Conservation (phyloP, 2,329 filamentous ascomycete genomes). For the Botrytis pseudocinerea region DNA sequence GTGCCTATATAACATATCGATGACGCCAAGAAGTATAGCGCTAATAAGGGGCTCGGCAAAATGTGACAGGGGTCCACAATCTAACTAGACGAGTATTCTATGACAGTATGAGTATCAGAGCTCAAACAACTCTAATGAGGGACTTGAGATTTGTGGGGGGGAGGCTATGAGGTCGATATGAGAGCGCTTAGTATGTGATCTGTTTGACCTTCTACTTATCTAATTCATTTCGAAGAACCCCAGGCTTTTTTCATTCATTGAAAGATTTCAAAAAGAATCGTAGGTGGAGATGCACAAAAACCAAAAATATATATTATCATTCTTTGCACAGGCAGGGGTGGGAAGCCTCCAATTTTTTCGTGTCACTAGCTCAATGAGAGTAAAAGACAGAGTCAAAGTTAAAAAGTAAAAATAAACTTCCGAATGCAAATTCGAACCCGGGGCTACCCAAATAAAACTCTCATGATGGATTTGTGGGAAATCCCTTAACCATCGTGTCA, state of each 20-base stretch:
- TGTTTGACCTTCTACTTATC: background rate
- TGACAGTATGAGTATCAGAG: background rate
- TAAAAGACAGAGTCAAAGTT: background rate
- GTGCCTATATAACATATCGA: background rate
- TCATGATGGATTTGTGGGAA: background rate
- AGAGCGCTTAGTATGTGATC: background rate
- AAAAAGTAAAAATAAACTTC: background rate
- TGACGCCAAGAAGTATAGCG: background rate
- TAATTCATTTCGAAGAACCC: background rate
- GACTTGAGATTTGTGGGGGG: background rate
- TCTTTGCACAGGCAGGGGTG: background rate
- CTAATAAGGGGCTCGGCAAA: conserved; percentile 10
- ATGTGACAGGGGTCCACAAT: background rate
- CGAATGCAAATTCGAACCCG: background rate
- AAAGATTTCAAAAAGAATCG: background rate
- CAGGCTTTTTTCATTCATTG: background rate
- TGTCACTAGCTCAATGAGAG: background rate
- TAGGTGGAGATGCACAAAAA: background rate
- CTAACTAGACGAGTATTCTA: background rate
- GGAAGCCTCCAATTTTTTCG: too few relatives aligned
- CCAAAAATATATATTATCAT: background rate
- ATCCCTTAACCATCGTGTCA: background rate
- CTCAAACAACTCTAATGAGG: background rate
- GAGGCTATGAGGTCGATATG: background rate
- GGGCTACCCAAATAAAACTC: too few relatives aligned